These are phyloP conservation scores for Maudiozyma serrabonitensis DNA, from an alignment of 805 yeast species.

Conservation along the genomic window DNA sequence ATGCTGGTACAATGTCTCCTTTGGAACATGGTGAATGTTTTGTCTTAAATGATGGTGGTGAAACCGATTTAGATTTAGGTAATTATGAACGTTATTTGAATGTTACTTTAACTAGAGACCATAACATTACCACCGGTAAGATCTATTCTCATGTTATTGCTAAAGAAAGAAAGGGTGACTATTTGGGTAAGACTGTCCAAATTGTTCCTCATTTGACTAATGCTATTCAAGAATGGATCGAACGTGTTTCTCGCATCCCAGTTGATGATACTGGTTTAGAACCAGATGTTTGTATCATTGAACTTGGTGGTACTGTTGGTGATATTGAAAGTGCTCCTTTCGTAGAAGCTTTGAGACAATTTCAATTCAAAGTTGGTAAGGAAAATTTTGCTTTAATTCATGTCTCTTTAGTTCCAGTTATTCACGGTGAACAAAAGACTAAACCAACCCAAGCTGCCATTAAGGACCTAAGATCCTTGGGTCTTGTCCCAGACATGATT, in stretches of 20 bases:
- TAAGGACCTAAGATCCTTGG: conserved; percentile 89
- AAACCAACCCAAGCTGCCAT: conserved; percentile 99
- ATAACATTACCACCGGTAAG: conserved; percentile 97
- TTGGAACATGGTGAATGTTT: conserved; percentile 98
- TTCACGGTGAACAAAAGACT: conserved; percentile 97
- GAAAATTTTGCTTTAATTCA: conserved; percentile 94
- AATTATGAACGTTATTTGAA: conserved; percentile 95
- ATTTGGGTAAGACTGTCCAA: conserved; percentile 98
- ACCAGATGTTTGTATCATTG: conserved; percentile 95
- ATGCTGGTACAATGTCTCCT: conserved; percentile 99
- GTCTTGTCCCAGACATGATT: conserved; percentile 91
- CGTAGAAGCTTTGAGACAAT: conserved; percentile 97
- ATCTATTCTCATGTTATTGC: conserved; percentile 90
- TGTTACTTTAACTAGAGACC: conserved; percentile 85
- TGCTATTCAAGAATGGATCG: conserved; percentile 98
- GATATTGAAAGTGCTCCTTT: conserved; percentile 98
- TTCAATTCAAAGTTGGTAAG: conserved; percentile 91
- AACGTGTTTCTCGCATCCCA: conserved; percentile 81
- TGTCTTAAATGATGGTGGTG: conserved; percentile 97
- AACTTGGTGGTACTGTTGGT: conserved; percentile 98
- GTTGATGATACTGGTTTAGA: conserved; percentile 81
- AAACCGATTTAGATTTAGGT: conserved; percentile 95
- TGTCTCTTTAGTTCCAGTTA: conserved; percentile 94
- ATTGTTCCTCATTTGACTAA: conserved; percentile 97
- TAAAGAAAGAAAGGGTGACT: conserved; percentile 92